Conservation (phyloP, 345 rosid species). For the Boechera retrofracta region DNA sequence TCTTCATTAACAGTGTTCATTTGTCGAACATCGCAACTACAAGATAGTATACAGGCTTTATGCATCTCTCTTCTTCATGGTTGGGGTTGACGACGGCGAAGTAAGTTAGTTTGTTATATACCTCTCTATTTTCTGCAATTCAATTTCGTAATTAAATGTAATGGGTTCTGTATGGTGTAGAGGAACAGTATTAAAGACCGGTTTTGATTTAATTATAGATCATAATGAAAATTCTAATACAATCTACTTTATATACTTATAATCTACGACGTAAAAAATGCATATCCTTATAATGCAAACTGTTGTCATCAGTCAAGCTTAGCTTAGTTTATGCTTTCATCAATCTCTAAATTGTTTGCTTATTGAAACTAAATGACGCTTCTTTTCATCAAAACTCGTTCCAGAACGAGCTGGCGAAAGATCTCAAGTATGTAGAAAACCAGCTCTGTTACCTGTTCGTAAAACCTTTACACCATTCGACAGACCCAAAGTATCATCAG, state of each 20-base stretch:
- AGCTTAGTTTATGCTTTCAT: slow-evolving; percentile 1
- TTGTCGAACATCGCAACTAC: slow-evolving; percentile 98
- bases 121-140: background rate
- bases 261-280: background rate
- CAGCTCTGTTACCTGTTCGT: too few species aligned
- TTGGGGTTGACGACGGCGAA: slow-evolving; percentile 95
- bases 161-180: background rate
- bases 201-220: background rate
- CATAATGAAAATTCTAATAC: background rate
- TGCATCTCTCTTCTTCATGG: slow-evolving; percentile 93
- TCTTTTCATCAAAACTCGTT: too few species aligned
- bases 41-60: slow-evolving; percentile 94
- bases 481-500: too few species aligned
- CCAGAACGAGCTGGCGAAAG: slow-evolving; percentile 92
- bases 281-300: background rate
- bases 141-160: background rate
- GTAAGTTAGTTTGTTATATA: slow-evolving; percentile 49
- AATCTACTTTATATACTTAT: background rate
- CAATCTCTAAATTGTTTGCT: slow-evolving; percentile 2
- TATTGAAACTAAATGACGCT: background rate
- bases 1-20: slow-evolving; percentile 71
- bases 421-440: too few species aligned
- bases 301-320: background rate
- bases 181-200: background rate
- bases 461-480: too few species aligned